phyloP scores from a whole-genome alignment of 306 rosid species.

The Quercus rubra region DNA sequence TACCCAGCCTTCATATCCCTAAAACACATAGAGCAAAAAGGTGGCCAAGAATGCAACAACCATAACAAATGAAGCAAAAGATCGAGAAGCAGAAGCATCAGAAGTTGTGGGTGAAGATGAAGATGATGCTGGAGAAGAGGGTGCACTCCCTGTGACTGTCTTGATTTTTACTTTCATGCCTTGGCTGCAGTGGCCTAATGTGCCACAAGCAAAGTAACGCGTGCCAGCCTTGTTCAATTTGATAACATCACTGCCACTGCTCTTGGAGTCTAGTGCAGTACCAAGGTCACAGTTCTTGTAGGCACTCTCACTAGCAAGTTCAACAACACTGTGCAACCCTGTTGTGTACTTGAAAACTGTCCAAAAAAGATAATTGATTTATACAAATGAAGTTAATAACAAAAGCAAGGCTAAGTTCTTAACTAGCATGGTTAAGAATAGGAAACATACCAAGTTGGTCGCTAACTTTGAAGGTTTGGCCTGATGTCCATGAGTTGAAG shows the following conservation, averaged over 20 bases:
- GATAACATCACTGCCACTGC: slow-evolving; percentile 49
- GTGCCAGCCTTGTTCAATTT: slow-evolving; percentile 55
- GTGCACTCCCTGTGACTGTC: slow-evolving; percentile 35
- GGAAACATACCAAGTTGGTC: slow-evolving; percentile 74
- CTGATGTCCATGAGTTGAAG: slow-evolving; percentile 64
- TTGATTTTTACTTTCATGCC: slow-evolving; percentile 85
- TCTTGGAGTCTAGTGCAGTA: slow-evolving; percentile 45
- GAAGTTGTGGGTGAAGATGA: slow-evolving; percentile 34
- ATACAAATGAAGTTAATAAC: neutral
- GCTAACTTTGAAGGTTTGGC: slow-evolving; percentile 70
- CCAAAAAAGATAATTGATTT: neutral
- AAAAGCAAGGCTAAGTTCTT: neutral
- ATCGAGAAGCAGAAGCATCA: slow-evolving; percentile 28
- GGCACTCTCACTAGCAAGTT: slow-evolving; percentile 55
- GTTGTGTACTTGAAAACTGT: slow-evolving; percentile 81
- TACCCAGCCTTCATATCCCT: slow-evolving; percentile 5
- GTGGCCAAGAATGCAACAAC: slow-evolving; percentile 21
- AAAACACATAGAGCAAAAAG: slow-evolving; percentile 17
- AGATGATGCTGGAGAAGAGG: slow-evolving; percentile 42
- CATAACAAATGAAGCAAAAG: slow-evolving; percentile 15
- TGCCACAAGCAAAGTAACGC: slow-evolving; percentile 77
- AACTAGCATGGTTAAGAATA: neutral
- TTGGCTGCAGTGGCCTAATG: slow-evolving; percentile 68
- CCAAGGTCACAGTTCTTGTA: slow-evolving; percentile 67
- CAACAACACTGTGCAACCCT: slow-evolving; percentile 64